Evolutionary conservation across 768 basidiomycete genomes (phyloP).

Genomic region (Kwoniella shandongensis): DNA sequence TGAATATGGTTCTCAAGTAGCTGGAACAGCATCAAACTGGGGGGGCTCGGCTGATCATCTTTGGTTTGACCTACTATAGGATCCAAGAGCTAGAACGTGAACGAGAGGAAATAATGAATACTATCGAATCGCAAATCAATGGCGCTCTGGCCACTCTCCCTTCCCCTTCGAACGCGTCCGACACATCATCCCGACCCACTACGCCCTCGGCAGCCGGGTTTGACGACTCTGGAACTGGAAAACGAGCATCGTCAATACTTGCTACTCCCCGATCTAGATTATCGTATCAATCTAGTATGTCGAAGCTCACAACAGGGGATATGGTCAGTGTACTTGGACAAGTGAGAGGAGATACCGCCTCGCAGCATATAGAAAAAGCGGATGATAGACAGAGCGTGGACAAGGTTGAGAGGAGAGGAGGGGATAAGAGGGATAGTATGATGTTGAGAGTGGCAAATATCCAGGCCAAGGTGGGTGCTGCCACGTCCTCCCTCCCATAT

Average conservation of each 20-base stretch:
- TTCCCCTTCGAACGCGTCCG: background rate
- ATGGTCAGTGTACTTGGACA: conserved; percentile 9
- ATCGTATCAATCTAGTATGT: background rate
- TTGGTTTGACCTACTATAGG: conserved; percentile 12
- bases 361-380: conserved; percentile 3
- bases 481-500: background rate
- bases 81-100: conserved; percentile 52
- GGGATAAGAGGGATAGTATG: conserved; percentile 83
- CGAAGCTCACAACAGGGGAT: too few species aligned
- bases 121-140: conserved; percentile 46
- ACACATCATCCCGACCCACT: conserved; percentile 10
- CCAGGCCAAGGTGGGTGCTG: conserved; percentile 78
- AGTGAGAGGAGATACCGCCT: background rate
- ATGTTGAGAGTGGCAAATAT: conserved; percentile 84
- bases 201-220: too few species aligned
- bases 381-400: conserved; percentile 72
- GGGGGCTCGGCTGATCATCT: background rate
- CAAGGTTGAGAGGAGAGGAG: conserved; percentile 49
- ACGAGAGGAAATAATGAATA: conserved; percentile 48
- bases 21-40: background rate
- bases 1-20: background rate
- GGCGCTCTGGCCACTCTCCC: conserved; percentile 29
- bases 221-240: too few species aligned
- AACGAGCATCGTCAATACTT: background rate
- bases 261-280: background rate